These are phyloP conservation scores for Lachnellula occidentalis DNA, from an alignment of 2,329 filamentous ascomycete genomes.

Conservation along the genomic window DNA sequence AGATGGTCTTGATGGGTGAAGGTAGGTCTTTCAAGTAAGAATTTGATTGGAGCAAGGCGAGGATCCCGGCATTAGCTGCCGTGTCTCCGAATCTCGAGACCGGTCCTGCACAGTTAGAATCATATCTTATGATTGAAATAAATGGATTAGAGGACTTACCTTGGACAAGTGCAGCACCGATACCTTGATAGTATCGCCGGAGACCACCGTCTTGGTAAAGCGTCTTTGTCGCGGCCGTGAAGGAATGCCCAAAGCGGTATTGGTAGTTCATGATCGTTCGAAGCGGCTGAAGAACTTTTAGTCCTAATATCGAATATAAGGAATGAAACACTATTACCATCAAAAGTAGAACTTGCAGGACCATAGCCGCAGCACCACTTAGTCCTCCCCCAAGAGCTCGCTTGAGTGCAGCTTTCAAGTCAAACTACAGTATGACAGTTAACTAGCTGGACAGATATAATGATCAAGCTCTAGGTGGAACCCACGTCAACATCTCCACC, in stretches of 20 bases:
- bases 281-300: conserved; percentile 34
- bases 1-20: conserved; percentile 40
- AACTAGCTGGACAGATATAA: neutral
- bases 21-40: conserved; percentile 40
- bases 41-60: conserved; percentile 42
- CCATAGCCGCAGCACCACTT: conserved; percentile 44
- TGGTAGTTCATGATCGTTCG: conserved; percentile 48
- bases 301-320: neutral
- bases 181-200: conserved; percentile 41
- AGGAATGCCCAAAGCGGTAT: conserved; percentile 41
- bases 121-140: neutral
- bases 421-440: conserved; percentile 33
- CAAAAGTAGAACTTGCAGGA: conserved; percentile 41
- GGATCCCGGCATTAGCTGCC: conserved; percentile 45
- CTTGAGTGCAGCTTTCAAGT: conserved; percentile 39
- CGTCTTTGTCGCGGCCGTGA: conserved; percentile 35
- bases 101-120: conserved; percentile 31
- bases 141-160: conserved; percentile 26
- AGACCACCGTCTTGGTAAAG: conserved; percentile 39
- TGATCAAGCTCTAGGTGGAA: neutral
- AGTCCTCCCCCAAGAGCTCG: conserved; percentile 41
- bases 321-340: conserved; percentile 34
- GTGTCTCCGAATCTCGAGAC: conserved; percentile 44
- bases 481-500: conserved; percentile 35
- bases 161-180: conserved; percentile 41